A percentile compares a stretch with the other conserved stretches of the same genome.
Conservation (phyloP, 345 rosid species). For the Physaria fendleri region DNA sequence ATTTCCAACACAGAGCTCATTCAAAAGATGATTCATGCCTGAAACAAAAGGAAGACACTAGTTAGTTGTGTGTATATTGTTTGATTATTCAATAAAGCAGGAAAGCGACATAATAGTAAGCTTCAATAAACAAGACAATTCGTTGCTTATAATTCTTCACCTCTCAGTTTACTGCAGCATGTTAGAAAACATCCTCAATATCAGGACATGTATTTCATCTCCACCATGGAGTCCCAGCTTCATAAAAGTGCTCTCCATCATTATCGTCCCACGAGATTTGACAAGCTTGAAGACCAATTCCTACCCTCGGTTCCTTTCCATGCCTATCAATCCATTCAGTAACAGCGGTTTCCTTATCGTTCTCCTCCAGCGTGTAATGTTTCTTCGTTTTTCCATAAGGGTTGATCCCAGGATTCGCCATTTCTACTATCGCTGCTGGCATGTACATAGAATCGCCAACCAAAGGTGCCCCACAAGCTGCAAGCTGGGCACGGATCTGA, state of each 20-base stretch:
- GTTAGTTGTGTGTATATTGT: neutral
- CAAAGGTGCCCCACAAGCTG: slow-evolving; percentile 80
- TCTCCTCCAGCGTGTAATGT: slow-evolving; percentile 25
- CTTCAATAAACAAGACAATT: neutral
- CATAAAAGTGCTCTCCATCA: slow-evolving; percentile 52
- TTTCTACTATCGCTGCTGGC: slow-evolving; percentile 79
- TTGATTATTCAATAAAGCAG: neutral
- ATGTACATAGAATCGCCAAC: slow-evolving; percentile 91
- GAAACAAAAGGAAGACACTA: slow-evolving; percentile 3
- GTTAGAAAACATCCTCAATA: neutral
- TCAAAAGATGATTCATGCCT: slow-evolving; percentile 14
- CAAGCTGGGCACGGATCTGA: slow-evolving; percentile 84
- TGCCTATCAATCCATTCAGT: slow-evolving; percentile 58
- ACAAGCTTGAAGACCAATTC: slow-evolving; percentile 87
- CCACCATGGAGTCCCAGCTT: slow-evolving; percentile 95
- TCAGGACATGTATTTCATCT: slow-evolving; percentile 12
- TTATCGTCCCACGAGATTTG: slow-evolving; percentile 87
- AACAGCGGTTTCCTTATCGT: slow-evolving; percentile 46
- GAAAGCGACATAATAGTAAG: neutral
- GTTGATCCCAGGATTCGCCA: slow-evolving; percentile 47
- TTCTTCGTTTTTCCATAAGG: slow-evolving; percentile 60
- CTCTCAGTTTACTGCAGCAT: neutral
- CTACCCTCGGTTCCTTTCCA: slow-evolving; percentile 73
- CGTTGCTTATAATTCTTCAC: neutral
- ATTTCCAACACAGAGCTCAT: slow-evolving; percentile 29